phyloP scores from a whole-genome alignment of 2,329 filamentous ascomycete species.

The Verticillium nubilum region DNA sequence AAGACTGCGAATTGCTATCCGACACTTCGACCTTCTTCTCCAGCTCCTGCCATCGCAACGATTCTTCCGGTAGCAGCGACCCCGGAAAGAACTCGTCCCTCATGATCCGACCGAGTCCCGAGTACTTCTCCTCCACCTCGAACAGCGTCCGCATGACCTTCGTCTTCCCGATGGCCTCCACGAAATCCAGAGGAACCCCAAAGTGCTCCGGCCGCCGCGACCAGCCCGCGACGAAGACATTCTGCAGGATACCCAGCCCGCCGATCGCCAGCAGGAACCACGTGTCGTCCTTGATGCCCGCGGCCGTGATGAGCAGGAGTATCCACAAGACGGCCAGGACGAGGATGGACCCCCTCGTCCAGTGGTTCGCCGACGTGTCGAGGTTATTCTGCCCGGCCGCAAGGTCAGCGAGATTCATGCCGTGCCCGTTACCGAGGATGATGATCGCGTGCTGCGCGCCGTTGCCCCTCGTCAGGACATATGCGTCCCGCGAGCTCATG shows the following conservation, averaged over 20 bases:
- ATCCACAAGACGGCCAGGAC: conserved; percentile 30
- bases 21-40: background rate
- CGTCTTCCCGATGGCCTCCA: conserved; percentile 2
- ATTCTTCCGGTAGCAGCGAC: background rate
- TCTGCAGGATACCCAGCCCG: conserved; percentile 32
- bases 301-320: conserved; percentile 30
- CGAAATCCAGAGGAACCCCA: conserved; percentile 15
- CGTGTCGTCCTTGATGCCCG: conserved; percentile 26
- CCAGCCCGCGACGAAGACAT: conserved; percentile 26
- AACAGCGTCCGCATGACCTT: conserved; percentile 11
- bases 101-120: conserved; percentile 2
- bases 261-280: conserved; percentile 36
- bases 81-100: conserved; percentile 3
- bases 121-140: conserved; percentile 4
- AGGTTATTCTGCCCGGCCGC: conserved; percentile 17
- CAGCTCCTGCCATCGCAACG: background rate
- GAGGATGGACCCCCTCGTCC: conserved; percentile 15
- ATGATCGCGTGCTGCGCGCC: conserved; percentile 33
- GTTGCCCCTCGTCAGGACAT: conserved; percentile 33
- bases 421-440: conserved; percentile 23
- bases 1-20: background rate
- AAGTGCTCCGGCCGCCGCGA: conserved; percentile 20
- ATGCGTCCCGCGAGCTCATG: conserved; percentile 18
- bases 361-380: background rate
- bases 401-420: conserved; percentile 36